These are phyloP conservation scores for Paracamarosporium sp. DNA, from an alignment of 2,329 filamentous ascomycete species.

Conservation along the genomic window DNA sequence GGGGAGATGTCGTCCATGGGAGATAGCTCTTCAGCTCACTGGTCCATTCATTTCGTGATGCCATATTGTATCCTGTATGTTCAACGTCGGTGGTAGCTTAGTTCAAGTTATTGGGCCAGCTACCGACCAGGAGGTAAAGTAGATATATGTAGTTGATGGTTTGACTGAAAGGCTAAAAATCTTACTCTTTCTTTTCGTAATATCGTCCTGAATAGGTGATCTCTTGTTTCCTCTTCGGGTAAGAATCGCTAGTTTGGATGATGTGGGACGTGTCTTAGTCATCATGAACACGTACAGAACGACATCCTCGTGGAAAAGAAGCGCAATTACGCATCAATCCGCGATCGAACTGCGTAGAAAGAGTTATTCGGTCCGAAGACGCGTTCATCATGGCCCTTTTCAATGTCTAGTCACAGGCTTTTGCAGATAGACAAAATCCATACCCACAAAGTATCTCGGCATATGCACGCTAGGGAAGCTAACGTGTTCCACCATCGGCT, in stretches of 20 bases:
- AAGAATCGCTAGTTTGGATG: neutral
- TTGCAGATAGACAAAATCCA: too few species aligned
- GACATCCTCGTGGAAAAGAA: neutral
- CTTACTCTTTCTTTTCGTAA: neutral
- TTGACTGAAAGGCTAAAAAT: neutral
- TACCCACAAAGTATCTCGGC: neutral
- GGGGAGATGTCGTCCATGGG: slow-evolving; percentile 63
- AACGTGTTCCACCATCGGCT: too few species aligned
- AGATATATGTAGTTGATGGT: neutral
- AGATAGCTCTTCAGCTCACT: slow-evolving; percentile 18
- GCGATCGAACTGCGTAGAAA: neutral
- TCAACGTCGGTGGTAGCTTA: too few species aligned
- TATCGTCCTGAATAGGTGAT: neutral
- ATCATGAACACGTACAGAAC: neutral
- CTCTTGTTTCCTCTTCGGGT: neutral
- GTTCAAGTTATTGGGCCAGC: neutral
- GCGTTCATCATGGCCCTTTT: too few species aligned
- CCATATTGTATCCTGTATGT: neutral
- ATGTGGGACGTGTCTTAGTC: neutral
- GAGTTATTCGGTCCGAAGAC: neutral
- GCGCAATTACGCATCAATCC: neutral
- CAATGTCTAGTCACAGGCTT: too few species aligned
- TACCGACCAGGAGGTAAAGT: neutral
- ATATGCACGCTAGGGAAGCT: neutral
- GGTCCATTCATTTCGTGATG: neutral